Evolutionary conservation across 305 asterid genomes (phyloP), one percentile per base, ranked within the genome.

Genomic region (Fraxinus nigra): DNA sequence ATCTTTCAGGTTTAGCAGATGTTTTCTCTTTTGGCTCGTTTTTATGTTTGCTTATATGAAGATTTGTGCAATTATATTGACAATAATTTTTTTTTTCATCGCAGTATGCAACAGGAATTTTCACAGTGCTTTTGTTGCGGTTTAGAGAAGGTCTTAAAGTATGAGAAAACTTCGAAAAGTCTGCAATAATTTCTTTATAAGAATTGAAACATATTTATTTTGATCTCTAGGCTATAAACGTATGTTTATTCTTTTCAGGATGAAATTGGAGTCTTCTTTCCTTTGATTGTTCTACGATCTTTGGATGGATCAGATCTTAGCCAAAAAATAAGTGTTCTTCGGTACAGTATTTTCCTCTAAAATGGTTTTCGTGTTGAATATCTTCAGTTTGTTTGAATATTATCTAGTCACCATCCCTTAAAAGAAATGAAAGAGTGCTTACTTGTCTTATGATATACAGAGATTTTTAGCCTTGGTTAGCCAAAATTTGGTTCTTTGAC

Each of bases 131-230:
- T 85, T 85, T 93, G 87, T 87, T 93, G 93, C 94, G 93, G 85
- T 97, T 93, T 84, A 92, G 99, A 90, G 98, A 95, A 90, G 91
- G 96, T 88, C 93, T 97, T 82, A 97, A 94, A 93, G 99, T 97
- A 87, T 37, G 90, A 72, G 46, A 81, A 72, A 75, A 76, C 74
- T 83, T 80, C 65, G 35, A 63, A 82, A 78, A 51, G 79, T 13
- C 73, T 46, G 18, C 78, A 72, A 32, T 76, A 77, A 72, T 61
- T 81, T 48, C 48, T 69, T 65, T 80, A 26, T 72, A 79, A 28
- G 85, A 76, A 75, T 65, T 75, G 80, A 67, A 75, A 70, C 75
- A 46, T 70, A 61, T 78, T 74, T 69, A 75, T 74, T 78, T 82
- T 18, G 79, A 10, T 81, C 48, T 85, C 81, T 79, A 46, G 79